Base-by-base conservation (phyloP, 371 early-diverging fungal genomes). In the Rhizopus sp. region DNA sequence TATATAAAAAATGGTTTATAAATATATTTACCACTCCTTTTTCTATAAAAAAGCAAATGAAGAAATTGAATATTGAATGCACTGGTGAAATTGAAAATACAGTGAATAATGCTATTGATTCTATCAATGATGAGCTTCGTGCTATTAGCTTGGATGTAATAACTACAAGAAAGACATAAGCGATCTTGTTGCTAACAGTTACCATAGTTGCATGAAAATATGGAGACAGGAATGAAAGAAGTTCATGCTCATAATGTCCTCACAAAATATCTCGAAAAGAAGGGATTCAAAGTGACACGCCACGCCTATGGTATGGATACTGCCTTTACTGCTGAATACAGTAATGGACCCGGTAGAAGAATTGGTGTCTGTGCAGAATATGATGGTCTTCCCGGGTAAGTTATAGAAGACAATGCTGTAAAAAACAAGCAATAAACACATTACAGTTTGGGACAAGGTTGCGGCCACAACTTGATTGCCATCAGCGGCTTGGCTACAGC, bases 401-500 rank as follows among this genome's bases (percentile, higher is more conserved):
- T 32, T n/a, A 13, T 30, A 44, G 30, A 16, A 41, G 44, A 23
- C 12, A 8, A 12, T 40, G 33, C 3, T 42, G n/a, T 17, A 17
- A 41, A 50, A n/a, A 13, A 7, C 30, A 15, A 35, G 32, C 23
- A 13, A 35, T 29, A 17, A 41, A 33, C 30, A 15, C 9, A 17
- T 34, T 32, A n/a, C 40, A 76, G 73, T 41, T 50, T 85, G 6
- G 87, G 87, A 8, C 87, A 87, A 60, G 87, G 75, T 8, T 88
- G 88, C 63, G 88, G 86, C 7, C 85, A 87, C 56, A 85, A 85
- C 42, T 62, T 88, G 55, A 90, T 90, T 46, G 86, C 86, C 9
- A 85, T 90, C 54, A 77, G 83, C 9, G 89, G 88, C n/a, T 60
- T 90, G 3, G 88, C 86, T n/a, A 71, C 82, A 41, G 83, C 86